Evolutionary conservation across 768 basidiomycete genomes (phyloP), one percentile per base, ranked within the genome.

Genomic region (Suillus subalutaceus): DNA sequence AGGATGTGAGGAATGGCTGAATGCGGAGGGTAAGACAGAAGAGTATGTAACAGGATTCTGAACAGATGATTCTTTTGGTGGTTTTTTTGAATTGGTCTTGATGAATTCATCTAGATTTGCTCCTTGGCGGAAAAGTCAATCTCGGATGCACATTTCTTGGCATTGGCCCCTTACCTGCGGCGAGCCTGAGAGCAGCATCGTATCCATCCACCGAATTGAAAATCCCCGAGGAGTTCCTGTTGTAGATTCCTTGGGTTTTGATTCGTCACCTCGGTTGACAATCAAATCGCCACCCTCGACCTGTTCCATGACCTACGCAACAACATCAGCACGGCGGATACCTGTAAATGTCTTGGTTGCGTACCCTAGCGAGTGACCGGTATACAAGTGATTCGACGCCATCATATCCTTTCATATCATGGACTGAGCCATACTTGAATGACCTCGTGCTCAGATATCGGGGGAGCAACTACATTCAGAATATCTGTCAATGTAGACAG

Each of bases 381-480:
- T 97, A 99, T 32, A 96, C 93, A n/a, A 99, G 85, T 13, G 90
- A 85, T 79, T 99, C 97, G 52, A 99, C 86, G 8, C 97, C 97
- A 65, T 96, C 95, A 74, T 97, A 98, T 20, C 97, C 97, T 68
- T 86, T 84, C 96, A 99, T 96, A 70, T 97, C 96, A 79, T 99
- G 96, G n/a, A 73, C 91, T 92, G 46, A 99, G 80, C 91, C 93
- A 94, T 9, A 99, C 90, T 75, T 97, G 89, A 69, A 99, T 96
- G 18, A 98, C 94, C 78, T 99, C 97, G 75, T 99, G 97, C 76
- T 97, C 96, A 32, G 96, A 93, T 72, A 99, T 99, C 15, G 97
- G 97, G 50, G 97, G 97, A 0, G 97, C 97, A 66, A 99, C 97
- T 37, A 91, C 97, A 75, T 98, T 97, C 61, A 99, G 82, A 64